Conservation (phyloP, 768 basidiomycete genomes). For the Phallus indusiatus region DNA sequence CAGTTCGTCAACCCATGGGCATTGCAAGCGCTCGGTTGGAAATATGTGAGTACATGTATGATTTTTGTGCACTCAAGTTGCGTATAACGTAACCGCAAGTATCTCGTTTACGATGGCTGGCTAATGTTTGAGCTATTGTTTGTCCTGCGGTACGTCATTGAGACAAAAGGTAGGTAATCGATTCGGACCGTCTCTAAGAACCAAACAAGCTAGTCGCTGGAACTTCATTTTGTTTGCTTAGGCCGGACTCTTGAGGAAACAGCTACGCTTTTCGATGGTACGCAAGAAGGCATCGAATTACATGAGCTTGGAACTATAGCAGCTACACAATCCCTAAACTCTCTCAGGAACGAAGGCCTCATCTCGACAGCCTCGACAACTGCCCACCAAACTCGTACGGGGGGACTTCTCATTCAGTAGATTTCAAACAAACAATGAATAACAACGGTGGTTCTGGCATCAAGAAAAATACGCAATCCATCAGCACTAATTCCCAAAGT, state of each 20-base stretch:
- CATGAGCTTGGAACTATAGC: slow-evolving; percentile 37
- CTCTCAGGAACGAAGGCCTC: not conserved
- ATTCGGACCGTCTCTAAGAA: not conserved
- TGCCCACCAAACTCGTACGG: not conserved
- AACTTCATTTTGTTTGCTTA: slow-evolving; percentile 11
- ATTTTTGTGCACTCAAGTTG: not conserved
- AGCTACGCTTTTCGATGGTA: slow-evolving; percentile 60
- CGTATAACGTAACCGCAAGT: slow-evolving; percentile 20
- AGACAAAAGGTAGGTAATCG: slow-evolving; percentile 43
- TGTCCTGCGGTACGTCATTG: slow-evolving; percentile 44
- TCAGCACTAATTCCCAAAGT: not conserved
- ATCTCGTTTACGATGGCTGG: slow-evolving; percentile 58
- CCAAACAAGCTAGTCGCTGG: no score
- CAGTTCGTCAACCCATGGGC: slow-evolving; percentile 77
- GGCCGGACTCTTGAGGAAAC: slow-evolving; percentile 68
- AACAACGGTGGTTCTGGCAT: not conserved
- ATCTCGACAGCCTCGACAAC: not conserved
- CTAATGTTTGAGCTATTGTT: slow-evolving; percentile 52
- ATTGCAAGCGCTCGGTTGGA: slow-evolving; percentile 37
- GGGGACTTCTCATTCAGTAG: not conserved
- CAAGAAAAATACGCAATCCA: not conserved
- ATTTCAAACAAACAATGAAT: not conserved
- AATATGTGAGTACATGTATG: slow-evolving; percentile 22
- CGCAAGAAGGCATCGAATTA: slow-evolving; percentile 34
- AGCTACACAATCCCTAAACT: slow-evolving; percentile 22